Evolutionary conservation across 352 stramenopile species (phyloP).

Genomic region (Globisporangium parvum): DNA sequence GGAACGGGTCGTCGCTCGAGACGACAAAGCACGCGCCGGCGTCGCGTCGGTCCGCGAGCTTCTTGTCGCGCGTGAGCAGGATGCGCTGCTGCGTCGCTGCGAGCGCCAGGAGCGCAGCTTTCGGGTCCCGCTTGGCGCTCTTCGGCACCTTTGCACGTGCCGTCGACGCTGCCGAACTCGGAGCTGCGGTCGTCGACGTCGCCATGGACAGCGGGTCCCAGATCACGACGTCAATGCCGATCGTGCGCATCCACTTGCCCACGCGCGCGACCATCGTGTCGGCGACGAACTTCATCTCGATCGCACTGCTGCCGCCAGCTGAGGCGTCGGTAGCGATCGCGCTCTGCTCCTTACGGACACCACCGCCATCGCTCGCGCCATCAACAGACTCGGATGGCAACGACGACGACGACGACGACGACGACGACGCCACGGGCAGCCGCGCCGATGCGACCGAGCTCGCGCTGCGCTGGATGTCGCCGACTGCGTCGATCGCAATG

Average conservation of each 20-base stretch:
- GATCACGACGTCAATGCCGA: constrained; percentile 64
- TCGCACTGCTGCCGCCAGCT: neutral
- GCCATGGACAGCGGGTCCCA: constrained; percentile 44
- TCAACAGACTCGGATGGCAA: too few species aligned
- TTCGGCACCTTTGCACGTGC: too few species aligned
- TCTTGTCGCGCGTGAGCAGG: constrained; percentile 70
- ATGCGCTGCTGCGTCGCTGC: constrained; percentile 64
- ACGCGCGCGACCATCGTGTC: constrained; percentile 72
- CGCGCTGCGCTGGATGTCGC: constrained; percentile 37
- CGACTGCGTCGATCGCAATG: constrained; percentile 26
- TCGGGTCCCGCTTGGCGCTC: constrained; percentile 25
- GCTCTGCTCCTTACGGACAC: too few species aligned
- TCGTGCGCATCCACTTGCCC: constrained; percentile 65
- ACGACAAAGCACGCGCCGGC: constrained; percentile 73
- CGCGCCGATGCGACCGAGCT: constrained; percentile 11
- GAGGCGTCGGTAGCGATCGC: neutral
- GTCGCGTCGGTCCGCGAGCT: constrained; percentile 55
- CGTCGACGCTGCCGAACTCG: too few species aligned
- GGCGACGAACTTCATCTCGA: constrained; percentile 46
- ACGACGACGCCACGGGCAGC: neutral
- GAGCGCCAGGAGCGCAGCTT: constrained; percentile 36
- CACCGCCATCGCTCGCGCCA: too few species aligned
- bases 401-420: neutral
- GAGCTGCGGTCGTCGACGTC: too few species aligned
- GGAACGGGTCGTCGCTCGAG: constrained; percentile 55